Base-by-base conservation (phyloP, 2,329 filamentous ascomycete genomes). In the Cladosporium sp. region DNA sequence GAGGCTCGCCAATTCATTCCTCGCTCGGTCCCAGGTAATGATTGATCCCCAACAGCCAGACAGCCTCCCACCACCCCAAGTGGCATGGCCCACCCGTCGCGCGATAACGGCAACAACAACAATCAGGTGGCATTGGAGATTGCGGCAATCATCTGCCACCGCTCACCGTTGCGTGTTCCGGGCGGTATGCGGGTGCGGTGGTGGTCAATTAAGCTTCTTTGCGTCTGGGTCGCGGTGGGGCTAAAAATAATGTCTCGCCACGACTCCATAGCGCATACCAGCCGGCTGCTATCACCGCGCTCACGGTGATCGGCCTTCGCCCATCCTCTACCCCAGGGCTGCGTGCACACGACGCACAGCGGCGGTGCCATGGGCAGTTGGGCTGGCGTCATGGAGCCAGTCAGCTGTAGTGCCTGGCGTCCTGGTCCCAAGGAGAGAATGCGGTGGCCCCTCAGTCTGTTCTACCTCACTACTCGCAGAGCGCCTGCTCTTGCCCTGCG, bases 351-450 rank as follows among this genome's bases (percentile, higher is more conserved):
- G 59, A 61, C 53, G 61, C 61, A 62, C 60, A 59, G 56, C 57
- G 60, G 61, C 61, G 59, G 52, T 60, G 60, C 61, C 60, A 58
- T 60, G 56, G 56, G 51, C 55, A 49, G 50, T 50, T 52, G 47
- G 56, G 54, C 58, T 60, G 58, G 60, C 60, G 60, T 61, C 60
- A 59, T 55, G 49, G 56, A 55, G 57, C 59, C 59, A 59, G 53
- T 61, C 56, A 60, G 51, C 57, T 58, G 55, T 53, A 49, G 27
- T 35, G 45, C 45, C 38, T 22, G 36, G 15, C 36, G 36, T 38
- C 36, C 36, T 38, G 36, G 32, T 18, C 38, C 45, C 36, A 48
- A 36, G 45, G 45, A 48, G 36, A 33, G 43, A 27, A 48, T 48
- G 45, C 45, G 36, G 45, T 50, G 48, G 46, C 46, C 47, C 47